Evolutionary conservation across 495 filamentous ascomycete species (phyloP), one percentile per base, ranked within the genome.

Genomic region (Haplographium delicatum): DNA sequence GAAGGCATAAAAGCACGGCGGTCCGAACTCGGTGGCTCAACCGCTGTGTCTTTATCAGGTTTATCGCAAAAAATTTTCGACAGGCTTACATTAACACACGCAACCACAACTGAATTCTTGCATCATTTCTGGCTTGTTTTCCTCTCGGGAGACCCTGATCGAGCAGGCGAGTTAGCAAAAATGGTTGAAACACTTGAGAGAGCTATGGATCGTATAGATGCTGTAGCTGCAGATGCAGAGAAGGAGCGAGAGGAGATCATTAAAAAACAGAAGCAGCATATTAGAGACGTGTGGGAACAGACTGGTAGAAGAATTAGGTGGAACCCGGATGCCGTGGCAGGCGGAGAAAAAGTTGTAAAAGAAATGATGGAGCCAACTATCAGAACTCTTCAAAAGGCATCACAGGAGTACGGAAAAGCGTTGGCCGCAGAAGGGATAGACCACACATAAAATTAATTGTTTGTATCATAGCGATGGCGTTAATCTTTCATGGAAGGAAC

Each of bases 101-200:
- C 90, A 33, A 96, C 93, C 0, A 89, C 89, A 1, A 86, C 83
- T 6, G 94, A 97, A 56, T 97, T 97, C 60, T 70, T 98, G n/a
- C 84, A 87, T 54, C 91, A 97, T 62, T 98, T 96, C 72, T 97
- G 91, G 91, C 72, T 79, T 28, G 80, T 87, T 3, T 96, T 93
- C 59, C 71, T 91, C 6, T 95, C 90, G 0, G 89, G 88, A 2
- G 85, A 93, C 62, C 70, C 85, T 6, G 80, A 83, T 35, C 81
- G 85, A n/a, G 82, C 85, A 0, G 69, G 70, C 19, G 90, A 96
- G 62, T 73, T 94, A 1, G 75, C 79, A 2, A 85, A 83, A 28
- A 71, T 95, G 28, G 81, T 86, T 13, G 85, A 94, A 55, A 85
- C 88, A 4, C 72, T 98, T 13, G 74, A 78, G 28, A 77, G 85